Evolutionary conservation across 2,329 filamentous ascomycete species (phyloP).

Genomic region (Arthrocladium fulminans): DNA sequence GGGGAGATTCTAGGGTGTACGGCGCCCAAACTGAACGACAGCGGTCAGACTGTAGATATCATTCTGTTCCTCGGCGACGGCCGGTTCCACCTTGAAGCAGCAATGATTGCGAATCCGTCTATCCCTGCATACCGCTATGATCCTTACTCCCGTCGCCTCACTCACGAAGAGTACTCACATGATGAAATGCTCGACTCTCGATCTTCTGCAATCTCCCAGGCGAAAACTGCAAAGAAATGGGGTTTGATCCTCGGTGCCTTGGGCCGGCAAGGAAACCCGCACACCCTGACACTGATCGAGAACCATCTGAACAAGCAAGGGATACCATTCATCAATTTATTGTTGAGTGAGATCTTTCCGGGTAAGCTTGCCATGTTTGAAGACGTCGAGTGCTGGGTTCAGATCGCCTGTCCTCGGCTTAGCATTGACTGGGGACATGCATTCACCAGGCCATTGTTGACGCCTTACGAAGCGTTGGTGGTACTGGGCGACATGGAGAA

Average conservation of each 20-base stretch:
- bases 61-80: constrained; percentile 88
- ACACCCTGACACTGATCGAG: constrained; percentile 84
- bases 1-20: constrained; percentile 98
- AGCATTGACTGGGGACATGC: constrained; percentile 99
- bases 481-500: constrained; percentile 72
- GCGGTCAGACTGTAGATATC: constrained; percentile 55
- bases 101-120: constrained; percentile 95
- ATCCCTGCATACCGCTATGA: constrained; percentile 94
- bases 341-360: constrained; percentile 92
- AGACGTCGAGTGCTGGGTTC: constrained; percentile 96
- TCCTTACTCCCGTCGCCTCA: constrained; percentile 85
- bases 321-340: constrained; percentile 72
- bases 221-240: constrained; percentile 75
- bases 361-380: constrained; percentile 88
- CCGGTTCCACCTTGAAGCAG: constrained; percentile 90
- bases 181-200: constrained; percentile 80
- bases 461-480: constrained; percentile 89
- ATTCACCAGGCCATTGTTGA: constrained; percentile 77
- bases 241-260: constrained; percentile 88
- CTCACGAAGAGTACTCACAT: constrained; percentile 85
- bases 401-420: constrained; percentile 90
- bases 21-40: constrained; percentile 58
- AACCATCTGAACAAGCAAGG: constrained; percentile 59
- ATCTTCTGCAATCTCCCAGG: constrained; percentile 64
- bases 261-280: constrained; percentile 88